Conservation (phyloP, 1,284 basidiomycete species). For the Agroathelia rolfsii region DNA sequence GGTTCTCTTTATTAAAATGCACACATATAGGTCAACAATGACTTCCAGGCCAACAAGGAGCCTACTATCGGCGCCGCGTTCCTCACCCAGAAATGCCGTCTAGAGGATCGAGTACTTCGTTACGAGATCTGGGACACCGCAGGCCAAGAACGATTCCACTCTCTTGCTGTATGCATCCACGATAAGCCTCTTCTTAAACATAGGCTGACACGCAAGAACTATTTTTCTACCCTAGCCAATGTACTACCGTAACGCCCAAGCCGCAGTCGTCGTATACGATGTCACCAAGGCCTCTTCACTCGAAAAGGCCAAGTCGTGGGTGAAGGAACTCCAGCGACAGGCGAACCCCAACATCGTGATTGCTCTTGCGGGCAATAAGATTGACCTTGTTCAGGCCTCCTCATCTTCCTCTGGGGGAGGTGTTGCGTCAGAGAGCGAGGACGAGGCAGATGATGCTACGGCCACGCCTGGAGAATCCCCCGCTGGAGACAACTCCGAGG, state of each 20-base stretch:
- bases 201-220: slow-evolving; percentile 9
- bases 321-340: slow-evolving; percentile 98
- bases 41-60: slow-evolving; percentile 94
- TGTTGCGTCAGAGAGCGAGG: slow-evolving; percentile 56
- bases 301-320: slow-evolving; percentile 99
- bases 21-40: slow-evolving; percentile 67
- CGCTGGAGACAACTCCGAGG: slow-evolving; percentile 37
- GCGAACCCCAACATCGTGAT: slow-evolving; percentile 99
- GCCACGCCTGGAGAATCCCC: slow-evolving; percentile 71
- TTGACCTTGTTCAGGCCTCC: slow-evolving; percentile 80
- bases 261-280: slow-evolving; percentile 97
- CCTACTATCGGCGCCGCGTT: slow-evolving; percentile 98
- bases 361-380: slow-evolving; percentile 91
- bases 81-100: slow-evolving; percentile 83
- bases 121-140: slow-evolving; percentile 98
- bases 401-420: slow-evolving; percentile 40
- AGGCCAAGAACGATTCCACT: slow-evolving; percentile 92
- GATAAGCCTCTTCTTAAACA: slow-evolving; percentile 6
- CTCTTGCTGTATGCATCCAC: slow-evolving; percentile 59
- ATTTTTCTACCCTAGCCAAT: slow-evolving; percentile 54
- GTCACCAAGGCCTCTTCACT: slow-evolving; percentile 90
- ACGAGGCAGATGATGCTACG: slow-evolving; percentile 78
- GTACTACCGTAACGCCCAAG: slow-evolving; percentile 99
- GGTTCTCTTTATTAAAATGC: slow-evolving; percentile 7
- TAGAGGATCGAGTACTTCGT: slow-evolving; percentile 85